Conservation (phyloP, 1,284 basidiomycete species). For the Takashimella tepidaria region DNA sequence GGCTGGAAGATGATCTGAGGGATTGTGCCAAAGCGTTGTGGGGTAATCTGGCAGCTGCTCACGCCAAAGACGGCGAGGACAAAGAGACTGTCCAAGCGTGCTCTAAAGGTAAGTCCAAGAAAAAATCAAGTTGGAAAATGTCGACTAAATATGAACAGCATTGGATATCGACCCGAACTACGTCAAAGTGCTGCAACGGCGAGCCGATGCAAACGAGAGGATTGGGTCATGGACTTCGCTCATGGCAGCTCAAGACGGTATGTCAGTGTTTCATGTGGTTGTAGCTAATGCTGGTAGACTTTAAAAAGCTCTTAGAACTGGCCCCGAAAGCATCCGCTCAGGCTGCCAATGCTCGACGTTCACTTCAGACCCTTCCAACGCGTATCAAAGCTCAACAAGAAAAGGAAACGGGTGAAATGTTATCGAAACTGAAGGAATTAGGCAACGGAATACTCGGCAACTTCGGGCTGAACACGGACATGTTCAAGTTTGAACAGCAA, state of each 20-base stretch:
- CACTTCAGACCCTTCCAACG: slow-evolving; percentile 58
- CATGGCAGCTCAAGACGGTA: slow-evolving; percentile 76
- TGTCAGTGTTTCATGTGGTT: slow-evolving; percentile 14
- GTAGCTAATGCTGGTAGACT: slow-evolving; percentile 56
- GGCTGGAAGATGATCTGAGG: slow-evolving; percentile 23
- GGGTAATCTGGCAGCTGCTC: slow-evolving; percentile 42
- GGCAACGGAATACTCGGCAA: slow-evolving; percentile 86
- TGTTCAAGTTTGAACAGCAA: slow-evolving; percentile 90
- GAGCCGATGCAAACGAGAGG: slow-evolving; percentile 75
- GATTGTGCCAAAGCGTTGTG: slow-evolving; percentile 37
- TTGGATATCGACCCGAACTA: slow-evolving; percentile 77
- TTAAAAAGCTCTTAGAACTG: slow-evolving; percentile 61
- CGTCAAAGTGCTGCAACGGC: slow-evolving; percentile 79
- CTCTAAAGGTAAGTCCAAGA: slow-evolving; percentile 29
- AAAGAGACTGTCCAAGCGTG: slow-evolving; percentile 49
- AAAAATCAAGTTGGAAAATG: background rate
- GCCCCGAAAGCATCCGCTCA: slow-evolving; percentile 59
- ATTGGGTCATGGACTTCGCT: slow-evolving; percentile 78
- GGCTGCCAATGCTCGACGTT: slow-evolving; percentile 51
- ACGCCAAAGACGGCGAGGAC: slow-evolving; percentile 49
- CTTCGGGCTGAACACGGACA: slow-evolving; percentile 84
- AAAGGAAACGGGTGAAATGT: slow-evolving; percentile 84
- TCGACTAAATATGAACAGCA: slow-evolving; percentile 53
- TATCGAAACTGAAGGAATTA: slow-evolving; percentile 84
- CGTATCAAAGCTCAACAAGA: slow-evolving; percentile 66